Base-by-base conservation (phyloP, 176 grass and related monocot species). In the Cymbopogon citratus region DNA sequence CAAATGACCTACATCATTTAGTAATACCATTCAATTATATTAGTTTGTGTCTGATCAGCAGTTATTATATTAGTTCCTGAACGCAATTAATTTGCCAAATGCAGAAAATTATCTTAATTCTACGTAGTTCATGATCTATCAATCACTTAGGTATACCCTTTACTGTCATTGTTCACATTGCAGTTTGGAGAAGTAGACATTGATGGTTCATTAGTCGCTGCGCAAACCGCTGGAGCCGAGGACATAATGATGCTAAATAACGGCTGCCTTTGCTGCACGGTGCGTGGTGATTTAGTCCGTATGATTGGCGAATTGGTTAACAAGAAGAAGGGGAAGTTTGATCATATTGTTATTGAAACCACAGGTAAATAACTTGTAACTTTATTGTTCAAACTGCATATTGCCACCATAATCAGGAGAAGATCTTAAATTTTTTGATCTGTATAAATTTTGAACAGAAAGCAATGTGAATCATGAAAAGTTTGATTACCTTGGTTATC, bases 231-330 rank as follows among this genome's bases (percentile, higher is more conserved):
- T 85, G 93, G 96, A 87, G 90, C 77, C 74, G 93, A 99, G 84
- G 96, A 99, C 85, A 99, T 99, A 80, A 70, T 95, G 73, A 93
- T 99, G 96, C 85, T 95, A 80, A 99, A 99, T 81, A 99, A 99
- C 75, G 96, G 96, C 51, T 99, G 96, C 76, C 93, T 99, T 89
- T 99, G 96, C 69, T 99, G 93, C 81, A 99, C 91, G 46, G 96
- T 99, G 31, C 88, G 96, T 80, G 96, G 96, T 80, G 96, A 99
- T 95, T 90, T 99, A 69, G 96, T 95, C 34, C 89, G 91, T 87
- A 93, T 99, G 93, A 99, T 99, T 16, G 77, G 91, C 71, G 96
- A 99, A 93, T 87, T 99, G 82, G 91, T 99, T 77, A 70, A 90
- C 19, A 91, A 71, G 82, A 99, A 99, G 93, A 99, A 95, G 63